A percentile compares a stretch with the other conserved stretches of the same genome.
These are phyloP conservation scores for Stentor coeruleus DNA, from an alignment of 73 alveolate genomes.

Conservation along the genomic window DNA sequence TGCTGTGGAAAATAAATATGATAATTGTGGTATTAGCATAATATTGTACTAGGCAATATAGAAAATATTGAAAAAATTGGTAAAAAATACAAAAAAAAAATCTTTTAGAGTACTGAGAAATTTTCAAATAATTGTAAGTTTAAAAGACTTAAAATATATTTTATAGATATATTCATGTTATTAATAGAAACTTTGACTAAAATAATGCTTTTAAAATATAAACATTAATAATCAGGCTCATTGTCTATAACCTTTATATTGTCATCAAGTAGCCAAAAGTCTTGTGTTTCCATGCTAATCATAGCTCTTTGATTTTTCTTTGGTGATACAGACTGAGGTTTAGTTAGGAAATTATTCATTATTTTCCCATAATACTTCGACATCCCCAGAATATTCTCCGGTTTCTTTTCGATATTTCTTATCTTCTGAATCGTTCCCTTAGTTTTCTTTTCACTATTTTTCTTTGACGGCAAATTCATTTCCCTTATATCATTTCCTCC, in stretches of 20 bases:
- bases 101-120: too few relatives aligned
- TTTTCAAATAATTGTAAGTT: too few relatives aligned
- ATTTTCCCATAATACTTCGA: slow-evolving; percentile 24
- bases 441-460: background rate
- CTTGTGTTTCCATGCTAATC: slow-evolving; percentile 8
- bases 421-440: background rate
- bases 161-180: too few relatives aligned
- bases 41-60: too few relatives aligned
- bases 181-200: too few relatives aligned
- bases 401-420: background rate
- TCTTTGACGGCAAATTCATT: background rate
- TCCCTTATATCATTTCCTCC: too few relatives aligned
- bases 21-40: too few relatives aligned
- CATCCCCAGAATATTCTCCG: background rate
- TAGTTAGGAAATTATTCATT: slow-evolving; percentile 5
- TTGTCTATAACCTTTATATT: background rate
- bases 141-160: too few relatives aligned
- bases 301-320: background rate
- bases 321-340: background rate
- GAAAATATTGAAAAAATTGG: too few relatives aligned
- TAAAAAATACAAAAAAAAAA: too few relatives aligned
- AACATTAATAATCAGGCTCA: background rate
- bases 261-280: slow-evolving; percentile 18
- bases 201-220: too few relatives aligned
- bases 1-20: too few relatives aligned